Conservation (phyloP, 2,329 filamentous ascomycete genomes). For the Paecilomyces niveus region DNA sequence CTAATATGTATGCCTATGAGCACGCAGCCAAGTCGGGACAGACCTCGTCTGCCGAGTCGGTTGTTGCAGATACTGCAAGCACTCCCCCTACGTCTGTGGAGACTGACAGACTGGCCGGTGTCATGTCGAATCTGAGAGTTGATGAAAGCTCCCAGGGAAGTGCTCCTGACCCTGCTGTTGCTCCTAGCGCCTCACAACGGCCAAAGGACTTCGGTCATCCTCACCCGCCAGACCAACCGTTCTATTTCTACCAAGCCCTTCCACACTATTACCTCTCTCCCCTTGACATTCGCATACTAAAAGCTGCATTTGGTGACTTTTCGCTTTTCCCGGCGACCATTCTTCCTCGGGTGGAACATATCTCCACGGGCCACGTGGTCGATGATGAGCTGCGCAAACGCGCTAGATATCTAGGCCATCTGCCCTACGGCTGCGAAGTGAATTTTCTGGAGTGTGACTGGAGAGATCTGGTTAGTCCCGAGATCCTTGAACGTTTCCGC, state of each 20-base stretch:
- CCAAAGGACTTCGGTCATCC: conserved; percentile 30
- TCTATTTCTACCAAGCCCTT: conserved; percentile 82
- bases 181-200: conserved; percentile 8
- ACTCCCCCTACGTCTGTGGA: conserved; percentile 11
- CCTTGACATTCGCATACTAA: conserved; percentile 85
- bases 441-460: conserved; percentile 91
- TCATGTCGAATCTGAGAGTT: conserved; percentile 16
- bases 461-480: conserved; percentile 75
- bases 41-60: conserved; percentile 22
- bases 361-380: conserved; percentile 79
- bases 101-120: conserved; percentile 16
- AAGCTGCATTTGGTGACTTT: conserved; percentile 80
- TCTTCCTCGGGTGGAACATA: conserved; percentile 77
- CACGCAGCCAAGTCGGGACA: conserved; percentile 41
- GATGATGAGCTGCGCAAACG: conserved; percentile 78
- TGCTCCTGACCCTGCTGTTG: conserved; percentile 4
- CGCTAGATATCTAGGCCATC: conserved; percentile 77
- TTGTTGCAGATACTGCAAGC: conserved; percentile 8
- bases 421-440: conserved; percentile 85
- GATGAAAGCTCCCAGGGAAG: conserved; percentile 16
- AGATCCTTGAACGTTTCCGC: conserved; percentile 69
- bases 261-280: conserved; percentile 86
- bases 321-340: conserved; percentile 77
- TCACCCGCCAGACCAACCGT: conserved; percentile 48
- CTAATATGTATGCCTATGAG: conserved; percentile 46